Evolutionary conservation across 306 rosid genomes (phyloP).

Genomic region (Vigna unguiculata): DNA sequence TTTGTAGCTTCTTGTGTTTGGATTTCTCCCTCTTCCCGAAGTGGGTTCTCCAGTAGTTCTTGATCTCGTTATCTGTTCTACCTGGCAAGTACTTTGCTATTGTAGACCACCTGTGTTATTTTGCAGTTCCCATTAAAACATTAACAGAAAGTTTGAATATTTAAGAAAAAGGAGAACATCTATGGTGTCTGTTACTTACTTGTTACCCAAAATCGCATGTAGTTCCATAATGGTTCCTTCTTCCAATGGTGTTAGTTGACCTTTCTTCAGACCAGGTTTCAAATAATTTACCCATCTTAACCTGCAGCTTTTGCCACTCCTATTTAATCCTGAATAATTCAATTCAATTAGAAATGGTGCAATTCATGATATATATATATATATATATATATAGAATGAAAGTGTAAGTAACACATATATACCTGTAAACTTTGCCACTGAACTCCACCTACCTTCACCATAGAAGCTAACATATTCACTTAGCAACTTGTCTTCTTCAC

Average conservation of each 20-base stretch:
- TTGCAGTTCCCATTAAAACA: neutral
- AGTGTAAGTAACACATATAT: neutral
- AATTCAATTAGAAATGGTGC: neutral
- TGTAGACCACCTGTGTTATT: conserved; percentile 69
- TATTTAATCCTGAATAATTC: conserved; percentile 64
- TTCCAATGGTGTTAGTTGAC: conserved; percentile 67
- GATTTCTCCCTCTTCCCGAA: conserved; percentile 60
- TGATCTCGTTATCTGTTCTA: conserved; percentile 82
- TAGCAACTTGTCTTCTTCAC: conserved; percentile 73
- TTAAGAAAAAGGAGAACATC: neutral
- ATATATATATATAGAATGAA: neutral
- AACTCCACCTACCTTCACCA: conserved; percentile 77
- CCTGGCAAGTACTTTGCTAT: conserved; percentile 82
- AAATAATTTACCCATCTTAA: conserved; percentile 87
- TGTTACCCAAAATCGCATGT: conserved; percentile 78
- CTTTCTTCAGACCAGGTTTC: conserved; percentile 79
- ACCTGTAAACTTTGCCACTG: conserved; percentile 62
- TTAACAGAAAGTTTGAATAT: neutral
- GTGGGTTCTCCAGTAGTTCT: conserved; percentile 84
- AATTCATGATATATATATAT: neutral
- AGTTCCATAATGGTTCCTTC: conserved; percentile 69
- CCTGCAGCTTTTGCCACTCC: conserved; percentile 84
- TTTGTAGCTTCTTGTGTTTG: conserved; percentile 45
- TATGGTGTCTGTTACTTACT: conserved; percentile 43
- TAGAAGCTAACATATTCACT: conserved; percentile 55